Base-by-base conservation (phyloP, 2,329 filamentous ascomycete genomes). In the Cladophialophora exuberans region DNA sequence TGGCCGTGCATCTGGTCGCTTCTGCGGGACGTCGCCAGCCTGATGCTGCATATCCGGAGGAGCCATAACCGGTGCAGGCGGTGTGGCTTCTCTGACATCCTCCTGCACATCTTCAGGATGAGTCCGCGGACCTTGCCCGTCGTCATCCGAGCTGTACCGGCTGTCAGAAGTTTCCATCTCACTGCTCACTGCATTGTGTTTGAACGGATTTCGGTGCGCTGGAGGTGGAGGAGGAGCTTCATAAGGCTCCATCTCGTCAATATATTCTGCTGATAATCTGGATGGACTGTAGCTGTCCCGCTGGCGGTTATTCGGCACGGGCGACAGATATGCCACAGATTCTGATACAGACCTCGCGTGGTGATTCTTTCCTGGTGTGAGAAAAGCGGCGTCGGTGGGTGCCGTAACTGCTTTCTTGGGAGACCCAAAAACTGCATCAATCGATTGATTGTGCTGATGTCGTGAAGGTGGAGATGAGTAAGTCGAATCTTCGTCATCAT, bases 31-130 rank as follows among this genome's bases (percentile, higher is more conserved):
- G 47, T 87, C 82, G 57, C 87, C 84, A 10, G 91, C 83, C 31
- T 81, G 80, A 70, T 96, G 90, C 43, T 84, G 82, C 69, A 97
- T 93, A 9, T 84, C 84, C 2, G 93, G 93, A 1, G 93, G 92
- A 4, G 80, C 77, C 4, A 83, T 83, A 17, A 97, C 90, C 6
- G 89, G 89, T 62, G 89, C 87, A 1, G 89, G 89, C 4, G 88
- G 84, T 28, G 80, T 78, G 69, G 84, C 79, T 54, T 77, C 65
- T 26, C 67, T 65, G 48, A 73, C 62, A 22, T 70, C 70, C n/a
- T 71, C 66, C 33, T 59, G 62, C 33, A 73, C 62, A 10, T 68
- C 64, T 44, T 70, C 69, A 13, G 56, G 22, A 26, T 57, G 35
- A 3, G 51, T 53, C 26, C 31, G 59, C 38, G 60, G 56, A 25